These are phyloP conservation scores for Infundibulicybe gibba DNA, from an alignment of 768 basidiomycete species.

Conservation along the genomic window DNA sequence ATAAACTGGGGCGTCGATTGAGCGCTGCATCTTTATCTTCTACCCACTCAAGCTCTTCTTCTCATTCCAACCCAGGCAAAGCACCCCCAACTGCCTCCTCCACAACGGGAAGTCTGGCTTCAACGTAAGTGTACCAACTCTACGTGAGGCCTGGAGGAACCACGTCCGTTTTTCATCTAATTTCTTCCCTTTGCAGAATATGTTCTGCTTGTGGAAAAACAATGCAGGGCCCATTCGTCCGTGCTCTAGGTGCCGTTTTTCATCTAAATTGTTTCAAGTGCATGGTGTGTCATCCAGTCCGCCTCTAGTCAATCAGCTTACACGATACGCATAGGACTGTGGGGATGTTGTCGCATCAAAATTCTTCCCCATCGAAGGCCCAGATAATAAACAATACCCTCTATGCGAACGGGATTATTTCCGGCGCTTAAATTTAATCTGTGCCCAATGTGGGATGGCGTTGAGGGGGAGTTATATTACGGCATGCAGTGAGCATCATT, in stretches of 20 bases:
- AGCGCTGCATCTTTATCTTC: constrained; percentile 51
- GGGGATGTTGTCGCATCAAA: constrained; percentile 95
- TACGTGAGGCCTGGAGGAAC: constrained; percentile 1
- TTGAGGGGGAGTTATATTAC: constrained; percentile 98
- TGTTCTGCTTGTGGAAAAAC: constrained; percentile 76
- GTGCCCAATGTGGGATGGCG: constrained; percentile 93
- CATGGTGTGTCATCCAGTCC: constrained; percentile 56
- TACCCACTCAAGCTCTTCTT: constrained; percentile 51
- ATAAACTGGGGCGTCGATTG: constrained; percentile 40
- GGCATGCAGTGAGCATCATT: constrained; percentile 75
- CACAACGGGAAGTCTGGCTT: constrained; percentile 50
- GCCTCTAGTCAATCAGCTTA: constrained; percentile 1
- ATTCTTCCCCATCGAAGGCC: constrained; percentile 97
- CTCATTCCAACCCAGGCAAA: constrained; percentile 30
- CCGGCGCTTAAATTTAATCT: constrained; percentile 91
- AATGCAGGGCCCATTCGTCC: constrained; percentile 95
- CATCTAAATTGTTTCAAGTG: constrained; percentile 99
- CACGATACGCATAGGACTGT: constrained; percentile 67
- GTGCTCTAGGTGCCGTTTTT: constrained; percentile 89
- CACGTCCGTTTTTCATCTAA: constrained; percentile 18
- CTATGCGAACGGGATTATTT: constrained; percentile 99
- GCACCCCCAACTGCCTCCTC: constrained; percentile 53
- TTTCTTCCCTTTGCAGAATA: constrained; percentile 37
- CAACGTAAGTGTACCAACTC: constrained; percentile 46
- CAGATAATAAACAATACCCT: constrained; percentile 84